Base-by-base conservation (phyloP, 225 moss, liverwort and hornwort genomes). In the Neckera pumila region DNA sequence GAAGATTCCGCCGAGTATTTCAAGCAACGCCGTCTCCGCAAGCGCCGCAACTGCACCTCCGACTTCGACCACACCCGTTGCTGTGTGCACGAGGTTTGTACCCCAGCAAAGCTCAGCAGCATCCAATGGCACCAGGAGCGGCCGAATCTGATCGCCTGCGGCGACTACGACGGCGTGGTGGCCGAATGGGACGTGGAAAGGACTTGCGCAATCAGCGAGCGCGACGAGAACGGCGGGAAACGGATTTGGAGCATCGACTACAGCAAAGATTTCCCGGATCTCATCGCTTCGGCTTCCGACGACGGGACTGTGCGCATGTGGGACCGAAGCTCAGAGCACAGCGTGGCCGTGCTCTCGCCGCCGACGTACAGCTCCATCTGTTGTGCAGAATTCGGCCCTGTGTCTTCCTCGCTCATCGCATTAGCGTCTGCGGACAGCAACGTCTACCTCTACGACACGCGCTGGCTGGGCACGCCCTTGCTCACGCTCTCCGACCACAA, bases 211-310 rank as follows among this genome's bases (percentile, higher is more conserved):
- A 91, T 96, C 6, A 97, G 93, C 49, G 98, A 98, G 86, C 90
- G 93, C 75, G 96, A 98, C 45, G 98, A 98, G 87, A 94, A 97
- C 42, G 93, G 95, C 30, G 96, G 98, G 3, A 92, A 93, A 73
- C 87, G 97, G 18, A 94, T 98, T 27, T 97, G 97, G 98, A 98
- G 98, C 84, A 86, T 98, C 38, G 96, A 97, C 85, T 98, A 98
- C 81, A 98, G 97, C 72, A 94, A 88, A 33, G 85, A 92, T 62
- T 86, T 87, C 10, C 96, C 97, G 14, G 93, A 92, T 6, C 87
- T 95, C 5, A 90, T 95, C 27, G 93, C 97, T 16, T 98, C 98
- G 7, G 94, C 98, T 9, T 95, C 93, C 11, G 95, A 89, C 63
- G 95, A 97, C 66, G 97, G 97, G 31, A 94, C 95, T 1, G 92